Conservation (phyloP, 129 eudicot species). For the Flaveria bidentis region DNA sequence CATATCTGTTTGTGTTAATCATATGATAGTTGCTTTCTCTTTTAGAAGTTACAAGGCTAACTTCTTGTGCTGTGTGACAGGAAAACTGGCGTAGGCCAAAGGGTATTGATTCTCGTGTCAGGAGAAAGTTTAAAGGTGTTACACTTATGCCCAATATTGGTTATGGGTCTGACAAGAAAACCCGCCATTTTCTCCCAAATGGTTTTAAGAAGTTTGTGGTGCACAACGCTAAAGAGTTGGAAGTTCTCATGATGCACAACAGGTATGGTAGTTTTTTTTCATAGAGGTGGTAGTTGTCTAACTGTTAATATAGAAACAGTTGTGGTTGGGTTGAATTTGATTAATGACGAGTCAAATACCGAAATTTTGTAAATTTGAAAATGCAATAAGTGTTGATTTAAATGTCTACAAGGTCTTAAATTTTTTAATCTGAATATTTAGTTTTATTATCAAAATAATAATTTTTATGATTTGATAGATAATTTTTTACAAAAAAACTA, state of each 20-base stretch:
- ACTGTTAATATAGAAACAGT: neutral
- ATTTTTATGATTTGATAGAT: neutral
- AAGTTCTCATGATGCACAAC: slow-evolving; percentile 90
- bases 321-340: neutral
- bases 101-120: slow-evolving; percentile 80
- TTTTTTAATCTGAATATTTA: neutral
- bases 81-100: slow-evolving; percentile 82
- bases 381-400: neutral
- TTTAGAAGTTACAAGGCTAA: neutral
- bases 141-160: slow-evolving; percentile 78
- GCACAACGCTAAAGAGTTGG: slow-evolving; percentile 73
- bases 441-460: neutral
- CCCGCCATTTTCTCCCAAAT: slow-evolving; percentile 77
- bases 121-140: slow-evolving; percentile 80
- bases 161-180: slow-evolving; percentile 76
- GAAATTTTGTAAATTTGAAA: neutral
- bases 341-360: neutral
- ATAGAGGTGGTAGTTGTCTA: neutral
- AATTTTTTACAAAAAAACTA: neutral
- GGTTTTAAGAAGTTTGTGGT: slow-evolving; percentile 88
- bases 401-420: neutral
- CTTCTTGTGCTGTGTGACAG: slow-evolving; percentile 31
- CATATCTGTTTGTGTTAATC: neutral
- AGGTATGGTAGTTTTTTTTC: slow-evolving; percentile 34
- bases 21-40: neutral